Base-by-base conservation (phyloP, 2,329 filamentous ascomycete genomes). In the Coniochaeta sp. region DNA sequence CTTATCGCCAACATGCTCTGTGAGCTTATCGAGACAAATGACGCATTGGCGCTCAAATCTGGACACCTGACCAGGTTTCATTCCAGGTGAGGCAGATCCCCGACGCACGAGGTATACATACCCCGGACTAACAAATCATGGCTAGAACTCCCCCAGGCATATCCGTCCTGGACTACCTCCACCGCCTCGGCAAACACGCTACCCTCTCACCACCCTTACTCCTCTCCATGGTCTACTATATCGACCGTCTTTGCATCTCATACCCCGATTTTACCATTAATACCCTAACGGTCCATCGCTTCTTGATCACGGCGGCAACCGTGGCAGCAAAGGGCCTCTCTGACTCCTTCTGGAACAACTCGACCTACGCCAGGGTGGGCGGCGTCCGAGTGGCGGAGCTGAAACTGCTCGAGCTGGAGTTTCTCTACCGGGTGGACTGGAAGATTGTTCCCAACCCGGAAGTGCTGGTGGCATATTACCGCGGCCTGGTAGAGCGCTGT, bases 141-240 rank as follows among this genome's bases (percentile, higher is more conserved):
- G 89, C 49, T 50, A 81, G 78, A 57, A 82, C 79, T 3, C 18
- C 38, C 20, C 38, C 38, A 42, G 91, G 89, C 50, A 99, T 99
- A 53, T 96, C 91, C 24, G 92, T 99, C 28, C 78, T 86, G 55
- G 94, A 99, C 67, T 99, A 99, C 66, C 79, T 99, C 30, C 88
- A 94, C 62, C 86, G 94, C 56, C 77, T 99, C 52, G 94, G 95
- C 22, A 90, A 91, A 53, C 94, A 99, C 67, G 94, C 94, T 24
- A 96, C 92, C 0, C 78, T 99, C 3, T 91, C 90, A 6, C 91
- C 94, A 13, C 92, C 94, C 1, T 86, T 99, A 48, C 78, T 99
- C n/a, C 81, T 99, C 31, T 94, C 91, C 60, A 97, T 99, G 90
- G 94, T 99, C 52, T 99, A 95, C 66, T 99, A 97, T 63, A 97